Evolutionary conservation across 192 early-diverging fungal species (phyloP).

Genomic region (Coemansia nantahalensis): DNA sequence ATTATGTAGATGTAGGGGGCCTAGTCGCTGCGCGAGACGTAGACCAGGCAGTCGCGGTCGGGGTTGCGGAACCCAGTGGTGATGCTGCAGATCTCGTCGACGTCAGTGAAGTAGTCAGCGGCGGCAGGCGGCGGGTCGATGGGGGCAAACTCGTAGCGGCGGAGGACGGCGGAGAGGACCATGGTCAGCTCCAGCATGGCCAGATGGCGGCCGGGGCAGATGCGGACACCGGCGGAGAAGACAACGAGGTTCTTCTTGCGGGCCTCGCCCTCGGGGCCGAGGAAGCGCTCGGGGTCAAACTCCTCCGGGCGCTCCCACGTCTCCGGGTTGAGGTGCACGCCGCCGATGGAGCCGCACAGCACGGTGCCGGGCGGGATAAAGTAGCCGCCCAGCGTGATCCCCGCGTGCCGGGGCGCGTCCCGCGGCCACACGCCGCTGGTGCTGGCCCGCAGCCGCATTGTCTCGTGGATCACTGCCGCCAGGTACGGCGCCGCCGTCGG

Average conservation of each 20-base stretch:
- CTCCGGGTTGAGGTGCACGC: constrained; percentile 18
- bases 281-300: constrained; percentile 30
- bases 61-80: constrained; percentile 16
- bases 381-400: constrained; percentile 5
- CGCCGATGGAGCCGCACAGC: constrained; percentile 18
- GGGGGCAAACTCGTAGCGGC: constrained; percentile 19
- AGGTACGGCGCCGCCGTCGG: constrained; percentile 14
- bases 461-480: constrained; percentile 26
- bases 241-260: constrained; percentile 16
- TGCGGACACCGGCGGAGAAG: constrained; percentile 22
- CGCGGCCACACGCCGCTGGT: constrained; percentile 19
- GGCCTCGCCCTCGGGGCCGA: constrained; percentile 21
- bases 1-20: too few relatives aligned
- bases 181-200: constrained; percentile 27
- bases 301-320: constrained; percentile 17
- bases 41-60: constrained; percentile 19
- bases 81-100: constrained; percentile 23
- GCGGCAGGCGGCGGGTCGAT: not conserved
- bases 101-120: constrained; percentile 2
- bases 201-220: constrained; percentile 32
- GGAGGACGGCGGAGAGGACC: constrained; percentile 21
- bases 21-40: constrained; percentile 2
- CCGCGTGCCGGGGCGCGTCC: constrained; percentile 8
- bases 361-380: constrained; percentile 17
- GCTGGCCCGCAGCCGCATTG: constrained; percentile 18